Evolutionary conservation across 305 asterid species (phyloP).

Genomic region (Fraxinus paxiana): DNA sequence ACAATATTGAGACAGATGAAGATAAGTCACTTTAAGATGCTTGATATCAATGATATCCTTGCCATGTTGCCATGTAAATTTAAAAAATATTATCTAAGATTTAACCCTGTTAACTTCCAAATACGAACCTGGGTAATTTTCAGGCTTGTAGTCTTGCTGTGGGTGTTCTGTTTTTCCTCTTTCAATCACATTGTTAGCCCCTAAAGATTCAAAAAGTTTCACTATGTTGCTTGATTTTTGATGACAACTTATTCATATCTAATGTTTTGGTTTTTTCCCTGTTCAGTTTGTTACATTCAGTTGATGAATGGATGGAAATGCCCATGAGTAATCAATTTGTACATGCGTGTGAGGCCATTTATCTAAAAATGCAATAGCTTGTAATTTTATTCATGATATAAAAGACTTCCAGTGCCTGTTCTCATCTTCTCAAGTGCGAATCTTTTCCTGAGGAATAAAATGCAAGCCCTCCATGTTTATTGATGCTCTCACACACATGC

Average conservation of each 20-base stretch:
- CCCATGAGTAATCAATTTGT: background rate
- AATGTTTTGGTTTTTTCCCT: background rate
- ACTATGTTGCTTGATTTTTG: background rate
- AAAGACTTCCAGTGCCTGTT: background rate
- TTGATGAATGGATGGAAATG: background rate
- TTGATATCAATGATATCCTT: background rate
- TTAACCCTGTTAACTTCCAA: background rate
- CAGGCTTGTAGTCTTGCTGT: background rate
- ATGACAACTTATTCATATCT: background rate
- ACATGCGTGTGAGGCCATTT: background rate
- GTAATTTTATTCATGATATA: background rate
- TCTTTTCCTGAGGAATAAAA: background rate
- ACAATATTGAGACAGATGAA: background rate
- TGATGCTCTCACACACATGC: background rate
- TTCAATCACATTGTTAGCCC: background rate
- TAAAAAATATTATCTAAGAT: background rate
- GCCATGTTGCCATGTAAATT: background rate
- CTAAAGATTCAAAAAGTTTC: background rate
- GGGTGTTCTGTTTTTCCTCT: background rate
- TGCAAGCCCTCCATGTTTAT: background rate
- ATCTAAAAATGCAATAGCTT: background rate
- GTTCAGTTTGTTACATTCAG: background rate
- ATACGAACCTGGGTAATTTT: background rate
- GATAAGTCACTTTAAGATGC: background rate
- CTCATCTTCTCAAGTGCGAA: background rate